phyloP scores from a whole-genome alignment of 768 basidiomycete genomes.

The Lentinula edodes region DNA sequence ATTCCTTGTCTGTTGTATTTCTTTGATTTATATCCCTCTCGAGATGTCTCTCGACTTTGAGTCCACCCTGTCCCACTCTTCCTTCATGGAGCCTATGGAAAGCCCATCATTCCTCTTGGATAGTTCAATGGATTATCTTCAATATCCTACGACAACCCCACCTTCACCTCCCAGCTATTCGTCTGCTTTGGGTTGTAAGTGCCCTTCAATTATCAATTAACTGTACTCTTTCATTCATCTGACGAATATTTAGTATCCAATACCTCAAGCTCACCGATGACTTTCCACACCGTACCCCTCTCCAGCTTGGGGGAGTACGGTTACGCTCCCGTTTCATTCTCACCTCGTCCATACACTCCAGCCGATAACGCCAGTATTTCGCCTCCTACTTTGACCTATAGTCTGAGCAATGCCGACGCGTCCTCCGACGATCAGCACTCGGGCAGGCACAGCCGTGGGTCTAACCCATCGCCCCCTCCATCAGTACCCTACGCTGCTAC shows the following conservation, averaged over 20 bases:
- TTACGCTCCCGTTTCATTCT: conserved; percentile 34
- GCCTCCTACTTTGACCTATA: conserved; percentile 64
- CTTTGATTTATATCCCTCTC: conserved; percentile 23
- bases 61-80: conserved; percentile 31
- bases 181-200: conserved; percentile 63
- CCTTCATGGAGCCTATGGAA: conserved; percentile 45
- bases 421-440: conserved; percentile 64
- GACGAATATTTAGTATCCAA: conserved; percentile 42
- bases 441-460: conserved; percentile 60
- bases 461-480: conserved; percentile 26
- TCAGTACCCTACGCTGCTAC: conserved; percentile 52
- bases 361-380: conserved; percentile 55
- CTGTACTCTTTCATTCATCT: conserved; percentile 10
- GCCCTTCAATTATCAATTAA: conserved; percentile 2
- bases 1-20: conserved; percentile 22
- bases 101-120: conserved; percentile 41
- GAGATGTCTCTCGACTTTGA: conserved; percentile 44
- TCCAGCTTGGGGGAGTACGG: conserved; percentile 39
- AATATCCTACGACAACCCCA: conserved; percentile 52
- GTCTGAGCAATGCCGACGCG: conserved; percentile 62
- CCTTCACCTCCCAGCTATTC: conserved; percentile 41
- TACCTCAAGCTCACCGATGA: conserved; percentile 52
- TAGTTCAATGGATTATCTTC: conserved; percentile 55
- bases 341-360: conserved; percentile 61
- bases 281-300: conserved; percentile 59